Conservation (phyloP, 2,329 filamentous ascomycete species). For the Penicillium digitatum region DNA sequence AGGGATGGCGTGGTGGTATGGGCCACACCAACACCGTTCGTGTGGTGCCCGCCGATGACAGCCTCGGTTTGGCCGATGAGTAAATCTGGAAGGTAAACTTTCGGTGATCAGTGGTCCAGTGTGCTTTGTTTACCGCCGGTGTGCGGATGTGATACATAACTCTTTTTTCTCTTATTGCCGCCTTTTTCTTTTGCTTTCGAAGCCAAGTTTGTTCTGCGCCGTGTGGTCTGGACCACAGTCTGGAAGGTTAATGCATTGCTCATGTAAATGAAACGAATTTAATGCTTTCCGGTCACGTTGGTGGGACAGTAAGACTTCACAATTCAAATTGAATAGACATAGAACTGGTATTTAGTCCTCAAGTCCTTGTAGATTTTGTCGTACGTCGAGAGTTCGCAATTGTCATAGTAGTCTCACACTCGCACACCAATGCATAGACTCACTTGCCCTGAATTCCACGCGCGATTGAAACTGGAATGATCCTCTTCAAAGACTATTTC, state of each 20-base stretch:
- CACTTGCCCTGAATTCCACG: neutral
- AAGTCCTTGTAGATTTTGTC: neutral
- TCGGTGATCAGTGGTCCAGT: constrained; percentile 7
- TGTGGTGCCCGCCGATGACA: constrained; percentile 48
- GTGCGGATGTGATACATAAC: constrained; percentile 25
- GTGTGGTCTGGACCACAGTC: constrained; percentile 23
- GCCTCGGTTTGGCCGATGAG: constrained; percentile 38
- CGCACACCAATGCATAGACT: neutral
- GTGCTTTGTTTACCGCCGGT: constrained; percentile 19
- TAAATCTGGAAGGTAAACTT: constrained; percentile 23
- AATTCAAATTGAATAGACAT: constrained; percentile 9
- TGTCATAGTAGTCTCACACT: neutral
- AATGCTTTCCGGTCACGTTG: neutral
- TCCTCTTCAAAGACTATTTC: neutral
- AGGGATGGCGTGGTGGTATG: constrained; percentile 65
- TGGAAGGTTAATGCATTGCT: constrained; percentile 29
- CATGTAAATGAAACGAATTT: constrained; percentile 31
- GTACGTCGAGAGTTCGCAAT: neutral
- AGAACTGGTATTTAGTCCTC: neutral
- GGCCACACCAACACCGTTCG: constrained; percentile 64
- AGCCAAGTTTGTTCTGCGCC: constrained; percentile 19
- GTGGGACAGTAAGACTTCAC: neutral
- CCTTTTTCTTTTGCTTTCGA: constrained; percentile 8
- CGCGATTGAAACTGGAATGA: neutral
- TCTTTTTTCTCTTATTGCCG: constrained; percentile 13